These are phyloP conservation scores for Fusarium sp. DNA, from an alignment of 2,329 filamentous ascomycete species.

Conservation along the genomic window DNA sequence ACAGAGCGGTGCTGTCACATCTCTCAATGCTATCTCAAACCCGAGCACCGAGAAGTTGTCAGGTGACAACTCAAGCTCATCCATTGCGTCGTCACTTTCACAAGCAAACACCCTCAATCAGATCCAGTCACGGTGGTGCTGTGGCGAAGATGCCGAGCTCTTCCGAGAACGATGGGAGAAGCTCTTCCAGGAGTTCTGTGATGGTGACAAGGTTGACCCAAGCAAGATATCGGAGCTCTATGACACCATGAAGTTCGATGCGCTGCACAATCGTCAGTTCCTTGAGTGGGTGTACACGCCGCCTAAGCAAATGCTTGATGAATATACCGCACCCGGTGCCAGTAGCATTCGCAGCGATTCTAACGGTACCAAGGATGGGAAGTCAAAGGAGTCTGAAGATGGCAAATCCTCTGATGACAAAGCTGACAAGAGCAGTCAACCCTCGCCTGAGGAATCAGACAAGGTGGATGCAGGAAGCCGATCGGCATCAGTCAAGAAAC, in stretches of 20 bases:
- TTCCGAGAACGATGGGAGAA: slow-evolving; percentile 99
- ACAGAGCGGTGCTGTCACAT: slow-evolving; percentile 72
- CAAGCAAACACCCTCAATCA: slow-evolving; percentile 71
- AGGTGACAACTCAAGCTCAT: slow-evolving; percentile 55
- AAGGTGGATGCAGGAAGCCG: slow-evolving; percentile 54
- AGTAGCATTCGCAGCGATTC: slow-evolving; percentile 40
- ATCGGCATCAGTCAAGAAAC: slow-evolving; percentile 53
- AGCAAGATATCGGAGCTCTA: slow-evolving; percentile 99
- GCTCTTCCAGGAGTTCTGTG: slow-evolving; percentile 94
- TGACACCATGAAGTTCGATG: slow-evolving; percentile 99
- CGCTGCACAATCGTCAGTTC: slow-evolving; percentile 94
- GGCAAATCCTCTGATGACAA: slow-evolving; percentile 53
- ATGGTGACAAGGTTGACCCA: slow-evolving; percentile 97
- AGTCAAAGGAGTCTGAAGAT: slow-evolving; percentile 57
- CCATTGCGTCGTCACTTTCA: slow-evolving; percentile 63
- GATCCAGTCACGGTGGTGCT: slow-evolving; percentile 95
- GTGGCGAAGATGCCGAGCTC: slow-evolving; percentile 91
- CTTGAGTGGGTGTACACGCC: slow-evolving; percentile 98
- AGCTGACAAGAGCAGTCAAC: slow-evolving; percentile 45
- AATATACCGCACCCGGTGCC: slow-evolving; percentile 59
- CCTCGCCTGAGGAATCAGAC: slow-evolving; percentile 51
- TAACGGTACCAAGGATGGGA: slow-evolving; percentile 54
- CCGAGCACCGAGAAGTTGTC: slow-evolving; percentile 59
- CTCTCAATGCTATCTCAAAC: slow-evolving; percentile 67
- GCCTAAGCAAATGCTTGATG: slow-evolving; percentile 79